A percentile compares a stretch with the other conserved stretches of the same genome.
Conservation (phyloP, 1,284 basidiomycete genomes). For the Trametes hirsuta region DNA sequence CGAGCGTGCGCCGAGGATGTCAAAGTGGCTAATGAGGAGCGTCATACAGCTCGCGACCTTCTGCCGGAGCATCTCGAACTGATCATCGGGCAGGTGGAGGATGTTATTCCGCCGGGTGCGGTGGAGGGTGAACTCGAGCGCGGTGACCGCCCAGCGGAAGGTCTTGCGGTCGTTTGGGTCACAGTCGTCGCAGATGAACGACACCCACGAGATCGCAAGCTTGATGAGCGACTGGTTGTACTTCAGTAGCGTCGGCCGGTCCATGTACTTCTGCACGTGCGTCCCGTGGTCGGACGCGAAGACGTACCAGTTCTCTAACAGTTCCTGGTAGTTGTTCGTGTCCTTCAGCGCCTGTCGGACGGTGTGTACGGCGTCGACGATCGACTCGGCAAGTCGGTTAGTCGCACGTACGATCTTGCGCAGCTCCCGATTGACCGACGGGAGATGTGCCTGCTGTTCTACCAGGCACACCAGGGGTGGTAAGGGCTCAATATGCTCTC, state of each 20-base stretch:
- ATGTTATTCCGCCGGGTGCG: slow-evolving; percentile 92
- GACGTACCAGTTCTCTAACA: slow-evolving; percentile 94
- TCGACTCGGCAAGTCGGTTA: slow-evolving; percentile 90
- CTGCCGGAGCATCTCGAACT: slow-evolving; percentile 88
- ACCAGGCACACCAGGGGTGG: slow-evolving; percentile 64
- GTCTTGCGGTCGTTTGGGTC: slow-evolving; percentile 95
- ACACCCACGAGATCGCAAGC: slow-evolving; percentile 95
- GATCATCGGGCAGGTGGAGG: slow-evolving; percentile 83
- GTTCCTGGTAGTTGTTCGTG: slow-evolving; percentile 76
- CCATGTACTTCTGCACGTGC: slow-evolving; percentile 88
- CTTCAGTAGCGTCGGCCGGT: slow-evolving; percentile 67
- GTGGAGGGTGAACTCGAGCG: slow-evolving; percentile 91
- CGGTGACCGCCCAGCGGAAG: slow-evolving; percentile 98
- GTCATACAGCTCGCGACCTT: slow-evolving; percentile 98
- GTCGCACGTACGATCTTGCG: slow-evolving; percentile 90
- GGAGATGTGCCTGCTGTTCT: slow-evolving; percentile 92
- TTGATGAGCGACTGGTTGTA: slow-evolving; percentile 86
- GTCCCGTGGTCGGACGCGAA: slow-evolving; percentile 97
- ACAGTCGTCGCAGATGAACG: slow-evolving; percentile 98
- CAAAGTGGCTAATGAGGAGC: slow-evolving; percentile 95
- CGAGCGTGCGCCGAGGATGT: slow-evolving; percentile 93
- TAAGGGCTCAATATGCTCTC: slow-evolving; percentile 49
- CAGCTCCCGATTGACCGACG: slow-evolving; percentile 87
- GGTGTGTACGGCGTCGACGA: slow-evolving; percentile 88
- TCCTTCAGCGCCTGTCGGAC: slow-evolving; percentile 73